Percentiles rank a stretch among this genome's conserved stretches.
These are phyloP conservation scores for Eucalyptus cloeziana DNA, from an alignment of 345 rosid species.

Conservation along the genomic window DNA sequence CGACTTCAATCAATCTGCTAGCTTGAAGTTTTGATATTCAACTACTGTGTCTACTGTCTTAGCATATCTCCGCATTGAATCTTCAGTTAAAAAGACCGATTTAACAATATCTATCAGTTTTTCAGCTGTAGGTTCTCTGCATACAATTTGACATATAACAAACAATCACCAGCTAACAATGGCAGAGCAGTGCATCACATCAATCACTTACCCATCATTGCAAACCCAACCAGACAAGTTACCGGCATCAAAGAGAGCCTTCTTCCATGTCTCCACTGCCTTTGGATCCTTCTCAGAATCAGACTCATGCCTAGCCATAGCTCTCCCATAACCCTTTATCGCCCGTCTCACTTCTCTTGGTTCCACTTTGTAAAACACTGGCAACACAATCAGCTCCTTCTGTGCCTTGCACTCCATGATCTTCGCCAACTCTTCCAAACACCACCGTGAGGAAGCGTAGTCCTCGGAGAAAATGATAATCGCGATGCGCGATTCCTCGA, in stretches of 20 bases:
- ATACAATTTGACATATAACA: neutral
- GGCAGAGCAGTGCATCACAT: too few species aligned
- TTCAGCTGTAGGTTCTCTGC: neutral
- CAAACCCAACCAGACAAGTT: neutral
- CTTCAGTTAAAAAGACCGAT: neutral
- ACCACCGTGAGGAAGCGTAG: too few species aligned
- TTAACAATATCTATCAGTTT: neutral
- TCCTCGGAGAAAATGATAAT: rapidly evolving
- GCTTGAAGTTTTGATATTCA: neutral
- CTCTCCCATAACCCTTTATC: rapidly evolving
- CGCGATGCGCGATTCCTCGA: rapidly evolving
- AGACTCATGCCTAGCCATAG: neutral
- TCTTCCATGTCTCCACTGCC: neutral
- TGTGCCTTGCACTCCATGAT: neutral
- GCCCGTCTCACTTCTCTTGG: rapidly evolving
- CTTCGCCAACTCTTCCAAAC: neutral
- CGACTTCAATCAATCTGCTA: neutral
- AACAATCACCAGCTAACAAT: too few species aligned
- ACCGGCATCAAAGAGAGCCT: neutral
- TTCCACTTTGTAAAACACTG: neutral
- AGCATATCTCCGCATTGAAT: neutral
- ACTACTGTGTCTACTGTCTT: rapidly evolving
- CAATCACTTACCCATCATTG: too few species aligned
- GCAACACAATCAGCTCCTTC: neutral
- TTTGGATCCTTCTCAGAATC: rapidly evolving